phyloP scores from a whole-genome alignment of 495 filamentous ascomycete species.

The Talaromyces borbonicus region DNA sequence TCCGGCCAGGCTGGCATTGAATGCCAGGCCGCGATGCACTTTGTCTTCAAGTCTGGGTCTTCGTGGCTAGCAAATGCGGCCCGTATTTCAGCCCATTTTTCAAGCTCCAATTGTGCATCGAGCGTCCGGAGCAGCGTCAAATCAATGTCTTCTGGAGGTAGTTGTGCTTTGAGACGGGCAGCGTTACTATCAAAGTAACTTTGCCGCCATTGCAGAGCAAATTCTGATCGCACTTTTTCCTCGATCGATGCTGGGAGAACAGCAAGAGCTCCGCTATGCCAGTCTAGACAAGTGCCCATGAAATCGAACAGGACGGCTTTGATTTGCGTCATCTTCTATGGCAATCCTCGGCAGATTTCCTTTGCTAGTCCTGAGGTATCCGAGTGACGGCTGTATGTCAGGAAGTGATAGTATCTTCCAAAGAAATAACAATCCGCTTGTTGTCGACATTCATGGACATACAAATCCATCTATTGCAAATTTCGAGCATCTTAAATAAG shows the following conservation, averaged over 20 bases:
- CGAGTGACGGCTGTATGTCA: too few species aligned
- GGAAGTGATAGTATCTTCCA: too few species aligned
- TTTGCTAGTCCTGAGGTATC: too few species aligned
- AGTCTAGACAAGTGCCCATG: conserved; percentile 36
- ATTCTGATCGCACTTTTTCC: conserved; percentile 15
- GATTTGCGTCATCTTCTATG: conserved; percentile 13
- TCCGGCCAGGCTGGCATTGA: conserved; percentile 39
- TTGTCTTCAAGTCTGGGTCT: conserved; percentile 7
- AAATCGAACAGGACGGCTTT: conserved; percentile 35
- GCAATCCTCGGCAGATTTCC: too few species aligned
- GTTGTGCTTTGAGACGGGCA: conserved; percentile 20
- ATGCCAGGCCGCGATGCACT: conserved; percentile 32
- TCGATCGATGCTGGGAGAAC: conserved; percentile 14
- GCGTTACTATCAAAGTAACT: conserved; percentile 36
- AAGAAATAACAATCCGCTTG: too few species aligned
- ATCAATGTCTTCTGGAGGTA: conserved; percentile 40
- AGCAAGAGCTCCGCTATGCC: conserved; percentile 23
- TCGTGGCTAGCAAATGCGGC: not conserved
- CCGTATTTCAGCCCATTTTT: not conserved
- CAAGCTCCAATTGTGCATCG: conserved; percentile 19
- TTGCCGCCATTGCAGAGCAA: conserved; percentile 41
- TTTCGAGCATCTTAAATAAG: too few species aligned
- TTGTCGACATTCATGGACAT: too few species aligned
- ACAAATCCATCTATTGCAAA: too few species aligned
- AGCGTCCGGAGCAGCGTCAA: conserved; percentile 31